Evolutionary conservation across 768 basidiomycete genomes (phyloP).

Genomic region (Lenzites betulinus): DNA sequence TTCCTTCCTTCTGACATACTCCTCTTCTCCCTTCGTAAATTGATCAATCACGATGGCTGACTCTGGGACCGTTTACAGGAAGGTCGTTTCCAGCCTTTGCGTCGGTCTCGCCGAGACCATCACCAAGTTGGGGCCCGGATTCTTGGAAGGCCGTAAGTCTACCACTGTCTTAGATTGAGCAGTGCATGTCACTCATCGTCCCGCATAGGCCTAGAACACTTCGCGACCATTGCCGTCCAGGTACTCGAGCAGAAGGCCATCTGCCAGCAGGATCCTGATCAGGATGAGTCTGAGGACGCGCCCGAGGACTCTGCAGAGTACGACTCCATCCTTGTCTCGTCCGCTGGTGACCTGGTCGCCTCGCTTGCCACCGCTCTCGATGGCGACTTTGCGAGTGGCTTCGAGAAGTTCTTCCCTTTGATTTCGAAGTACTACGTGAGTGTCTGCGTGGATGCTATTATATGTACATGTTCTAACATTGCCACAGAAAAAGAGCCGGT

Average conservation of each 20-base stretch:
- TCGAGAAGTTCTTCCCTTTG: slow-evolving; percentile 84
- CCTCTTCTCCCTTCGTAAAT: slow-evolving; percentile 14
- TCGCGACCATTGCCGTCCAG: slow-evolving; percentile 81
- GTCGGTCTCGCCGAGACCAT: slow-evolving; percentile 89
- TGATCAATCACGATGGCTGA: slow-evolving; percentile 22
- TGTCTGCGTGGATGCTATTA: slow-evolving; percentile 9
- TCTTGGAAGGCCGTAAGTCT: slow-evolving; percentile 74
- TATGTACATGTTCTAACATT: neutral
- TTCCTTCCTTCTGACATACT: slow-evolving; percentile 38
- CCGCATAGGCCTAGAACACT: slow-evolving; percentile 62
- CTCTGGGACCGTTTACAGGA: slow-evolving; percentile 46
- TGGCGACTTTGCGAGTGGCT: slow-evolving; percentile 77
- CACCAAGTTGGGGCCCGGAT: slow-evolving; percentile 87
- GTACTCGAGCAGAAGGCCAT: slow-evolving; percentile 93
- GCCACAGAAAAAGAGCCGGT: slow-evolving; percentile 77
- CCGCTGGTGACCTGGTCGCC: slow-evolving; percentile 93
- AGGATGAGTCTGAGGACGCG: slow-evolving; percentile 83
- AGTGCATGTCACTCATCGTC: neutral
- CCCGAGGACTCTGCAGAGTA: slow-evolving; percentile 93
- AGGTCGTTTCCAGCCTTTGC: slow-evolving; percentile 86
- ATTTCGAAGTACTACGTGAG: slow-evolving; percentile 91
- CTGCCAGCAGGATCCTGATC: slow-evolving; percentile 96
- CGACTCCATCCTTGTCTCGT: slow-evolving; percentile 92
- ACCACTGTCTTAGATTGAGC: neutral
- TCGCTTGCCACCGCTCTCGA: slow-evolving; percentile 87